Evolutionary conservation across 768 basidiomycete genomes (phyloP).

Genomic region (Hirschioporus abietinus): DNA sequence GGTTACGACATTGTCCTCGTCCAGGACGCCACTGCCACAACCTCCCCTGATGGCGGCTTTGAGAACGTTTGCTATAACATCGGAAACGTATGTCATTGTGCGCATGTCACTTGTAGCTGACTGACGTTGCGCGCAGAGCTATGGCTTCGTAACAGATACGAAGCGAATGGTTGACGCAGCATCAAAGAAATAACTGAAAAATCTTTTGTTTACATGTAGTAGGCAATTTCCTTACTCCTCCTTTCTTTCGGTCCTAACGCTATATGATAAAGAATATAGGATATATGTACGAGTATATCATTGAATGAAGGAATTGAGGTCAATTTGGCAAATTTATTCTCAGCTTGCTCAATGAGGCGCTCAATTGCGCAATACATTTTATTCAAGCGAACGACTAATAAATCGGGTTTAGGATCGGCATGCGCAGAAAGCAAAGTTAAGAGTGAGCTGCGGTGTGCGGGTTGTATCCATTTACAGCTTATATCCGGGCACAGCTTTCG

Average conservation of each 20-base stretch:
- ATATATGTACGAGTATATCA: too few species aligned
- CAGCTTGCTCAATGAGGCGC: too few species aligned
- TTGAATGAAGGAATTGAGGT: too few species aligned
- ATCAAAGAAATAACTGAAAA: neutral
- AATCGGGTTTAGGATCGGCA: too few species aligned
- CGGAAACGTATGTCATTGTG: constrained; percentile 37
- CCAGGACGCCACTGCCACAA: constrained; percentile 56
- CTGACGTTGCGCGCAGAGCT: constrained; percentile 29
- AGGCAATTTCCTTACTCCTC: neutral
- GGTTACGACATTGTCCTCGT: constrained; percentile 62
- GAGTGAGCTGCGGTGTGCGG: neutral
- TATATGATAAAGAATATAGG: neutral
- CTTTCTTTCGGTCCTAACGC: neutral
- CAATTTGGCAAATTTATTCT: too few species aligned
- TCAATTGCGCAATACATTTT: too few species aligned
- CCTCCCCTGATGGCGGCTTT: constrained; percentile 50
- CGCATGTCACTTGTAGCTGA: neutral
- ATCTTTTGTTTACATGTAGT: neutral
- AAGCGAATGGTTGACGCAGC: constrained; percentile 22
- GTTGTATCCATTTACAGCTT: neutral
- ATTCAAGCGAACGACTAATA: too few species aligned
- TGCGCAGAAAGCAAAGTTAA: too few species aligned
- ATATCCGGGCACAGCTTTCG: neutral
- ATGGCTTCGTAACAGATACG: constrained; percentile 45
- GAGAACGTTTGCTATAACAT: constrained; percentile 57